Evolutionary conservation across 2,329 filamentous ascomycete species (phyloP), one percentile per base, ranked within the genome.

Genomic region (Hypomyces rosellus): DNA sequence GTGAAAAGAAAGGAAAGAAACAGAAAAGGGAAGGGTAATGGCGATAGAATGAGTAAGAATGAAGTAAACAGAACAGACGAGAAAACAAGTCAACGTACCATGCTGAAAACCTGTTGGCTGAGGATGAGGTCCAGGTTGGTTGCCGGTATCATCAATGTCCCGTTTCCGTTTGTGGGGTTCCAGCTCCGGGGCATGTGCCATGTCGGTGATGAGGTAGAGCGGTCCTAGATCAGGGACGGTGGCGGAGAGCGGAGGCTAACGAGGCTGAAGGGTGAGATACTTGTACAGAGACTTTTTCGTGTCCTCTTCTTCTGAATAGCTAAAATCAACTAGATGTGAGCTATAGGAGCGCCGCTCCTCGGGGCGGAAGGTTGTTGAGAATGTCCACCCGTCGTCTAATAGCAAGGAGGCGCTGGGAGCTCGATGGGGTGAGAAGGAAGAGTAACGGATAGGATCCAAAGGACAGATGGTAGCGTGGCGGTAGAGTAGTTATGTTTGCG

Each of bases 101-200:
- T 71, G 70, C 56, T 72, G 70, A 54, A 69, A 67, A 52, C 66
- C 69, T 54, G 68, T 67, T 60, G 69, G 72, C 60, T 73, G 73
- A 54, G 69, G 70, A 54, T 68, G 67, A 56, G 69, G 68, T 44
- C 59, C 56, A 55, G 61, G 59, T 57, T 70, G 70, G 52, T 58
- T 63, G 58, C 67, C 68, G 55, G 59, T 66, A 60, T 76, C 74
- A 58, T 76, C 72, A 51, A 65, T 59, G 54, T 74, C 72, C 57
- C 73, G 72, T 61, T 76, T 77, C 56, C 74, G 71, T 65, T 77
- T 76, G 62, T 70, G 68, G 55, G 67, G 62, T 49, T 74, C 70
- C 48, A 62, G 55, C 33, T 71, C 71, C 54, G 65, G 61, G 59
- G 62, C 66, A 62, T 73, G 70, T 57, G 71, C 69, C 72, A 75